phyloP scores from a whole-genome alignment of 225 moss, liverwort and hornwort genomes.

The Marchantia polymorpha region DNA sequence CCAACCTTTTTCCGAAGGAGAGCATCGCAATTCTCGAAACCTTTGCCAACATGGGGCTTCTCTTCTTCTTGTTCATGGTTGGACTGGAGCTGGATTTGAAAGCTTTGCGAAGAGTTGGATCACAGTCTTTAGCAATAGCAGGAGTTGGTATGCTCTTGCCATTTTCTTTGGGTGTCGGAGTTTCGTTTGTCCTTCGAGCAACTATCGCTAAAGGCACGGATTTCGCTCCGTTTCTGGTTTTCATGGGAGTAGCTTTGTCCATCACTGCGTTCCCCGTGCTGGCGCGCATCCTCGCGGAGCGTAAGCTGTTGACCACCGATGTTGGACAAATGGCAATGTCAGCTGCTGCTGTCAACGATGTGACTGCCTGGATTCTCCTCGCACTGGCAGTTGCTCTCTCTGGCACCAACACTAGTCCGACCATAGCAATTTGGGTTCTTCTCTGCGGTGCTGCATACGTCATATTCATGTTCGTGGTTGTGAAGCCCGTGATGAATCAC shows the following conservation, averaged over 20 bases:
- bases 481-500: slow-evolving; percentile 27
- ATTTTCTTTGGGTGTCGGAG: slow-evolving; percentile 65
- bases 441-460: slow-evolving; percentile 29
- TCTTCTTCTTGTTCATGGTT: slow-evolving; percentile 92
- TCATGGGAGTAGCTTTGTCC: slow-evolving; percentile 42
- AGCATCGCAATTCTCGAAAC: slow-evolving; percentile 73
- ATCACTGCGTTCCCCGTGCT: slow-evolving; percentile 44
- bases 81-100: slow-evolving; percentile 79
- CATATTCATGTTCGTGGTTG: slow-evolving; percentile 29
- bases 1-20: slow-evolving; percentile 51
- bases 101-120: slow-evolving; percentile 62
- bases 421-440: slow-evolving; percentile 34
- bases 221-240: slow-evolving; percentile 32
- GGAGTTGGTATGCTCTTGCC: slow-evolving; percentile 71
- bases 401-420: slow-evolving; percentile 20
- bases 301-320: slow-evolving; percentile 40
- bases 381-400: slow-evolving; percentile 37
- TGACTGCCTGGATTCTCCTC: slow-evolving; percentile 36
- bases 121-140: slow-evolving; percentile 56
- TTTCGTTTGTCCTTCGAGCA: slow-evolving; percentile 57
- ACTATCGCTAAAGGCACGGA: slow-evolving; percentile 46
- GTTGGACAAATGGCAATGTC: slow-evolving; percentile 42
- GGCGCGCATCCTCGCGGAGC: slow-evolving; percentile 41
- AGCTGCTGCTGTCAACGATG: slow-evolving; percentile 37
- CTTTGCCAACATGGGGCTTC: slow-evolving; percentile 72